Conservation (phyloP, 208 protist species). For the Acanthamoeba healyi region DNA sequence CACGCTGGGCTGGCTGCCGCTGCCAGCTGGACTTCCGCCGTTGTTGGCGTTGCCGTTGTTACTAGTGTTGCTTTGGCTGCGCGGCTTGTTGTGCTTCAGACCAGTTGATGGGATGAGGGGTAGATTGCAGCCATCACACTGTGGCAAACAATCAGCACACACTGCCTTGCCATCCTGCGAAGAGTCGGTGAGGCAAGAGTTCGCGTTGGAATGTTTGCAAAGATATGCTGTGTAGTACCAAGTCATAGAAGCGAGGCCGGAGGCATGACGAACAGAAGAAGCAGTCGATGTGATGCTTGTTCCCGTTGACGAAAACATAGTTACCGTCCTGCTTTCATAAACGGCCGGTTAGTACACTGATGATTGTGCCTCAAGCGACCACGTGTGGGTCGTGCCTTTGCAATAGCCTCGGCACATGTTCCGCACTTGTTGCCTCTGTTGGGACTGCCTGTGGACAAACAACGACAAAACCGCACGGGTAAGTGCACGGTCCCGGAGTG, state of each 20-base stretch:
- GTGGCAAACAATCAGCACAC: constrained; percentile 34
- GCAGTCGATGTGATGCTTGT: constrained; percentile 32
- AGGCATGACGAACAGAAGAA: constrained; percentile 32
- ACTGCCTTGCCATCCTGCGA: not conserved
- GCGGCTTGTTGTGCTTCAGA: not conserved
- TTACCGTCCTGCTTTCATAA: not conserved
- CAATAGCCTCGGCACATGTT: not conserved
- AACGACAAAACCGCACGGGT: no score
- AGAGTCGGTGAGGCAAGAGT: not conserved
- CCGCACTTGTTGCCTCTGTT: not conserved
- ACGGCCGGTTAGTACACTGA: not conserved
- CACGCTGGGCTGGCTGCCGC: not conserved
- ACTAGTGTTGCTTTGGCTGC: not conserved
- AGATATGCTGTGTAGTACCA: not conserved
- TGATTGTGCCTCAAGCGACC: no score
- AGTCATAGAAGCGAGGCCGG: not conserved
- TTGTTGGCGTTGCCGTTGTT: not conserved
- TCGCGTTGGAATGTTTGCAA: not conserved
- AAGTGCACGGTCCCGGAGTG: no score
- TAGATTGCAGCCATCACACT: constrained; percentile 21
- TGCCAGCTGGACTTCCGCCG: no score
- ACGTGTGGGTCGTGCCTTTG: not conserved
- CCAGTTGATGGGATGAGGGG: not conserved
- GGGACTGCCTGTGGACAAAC: not conserved
- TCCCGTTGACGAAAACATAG: not conserved